Conservation (phyloP, 2,329 filamentous ascomycete genomes). For the Cladosporium cucumerinum region DNA sequence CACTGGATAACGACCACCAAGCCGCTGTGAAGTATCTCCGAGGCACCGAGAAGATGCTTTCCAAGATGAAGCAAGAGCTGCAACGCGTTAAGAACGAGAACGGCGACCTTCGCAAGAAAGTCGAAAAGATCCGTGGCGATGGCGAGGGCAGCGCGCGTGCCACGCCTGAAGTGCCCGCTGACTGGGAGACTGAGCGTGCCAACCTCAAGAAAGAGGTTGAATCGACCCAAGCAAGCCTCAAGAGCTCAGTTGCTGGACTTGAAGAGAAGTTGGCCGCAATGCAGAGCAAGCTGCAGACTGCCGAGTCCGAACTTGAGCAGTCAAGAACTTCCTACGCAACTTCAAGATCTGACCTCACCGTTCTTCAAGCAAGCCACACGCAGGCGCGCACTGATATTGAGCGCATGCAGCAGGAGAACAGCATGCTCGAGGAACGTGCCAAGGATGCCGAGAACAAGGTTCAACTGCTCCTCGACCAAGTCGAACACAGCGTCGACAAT, state of each 20-base stretch:
- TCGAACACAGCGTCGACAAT: slow-evolving; percentile 88
- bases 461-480: slow-evolving; percentile 86
- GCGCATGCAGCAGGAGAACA: slow-evolving; percentile 78
- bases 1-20: slow-evolving; percentile 95
- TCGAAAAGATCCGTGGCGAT: slow-evolving; percentile 46
- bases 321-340: slow-evolving; percentile 51
- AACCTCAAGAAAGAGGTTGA: slow-evolving; percentile 66
- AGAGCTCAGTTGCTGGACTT: slow-evolving; percentile 61
- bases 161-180: slow-evolving; percentile 48
- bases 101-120: slow-evolving; percentile 72
- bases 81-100: slow-evolving; percentile 87
- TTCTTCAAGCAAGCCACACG: slow-evolving; percentile 40
- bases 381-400: slow-evolving; percentile 67
- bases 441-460: slow-evolving; percentile 91
- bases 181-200: slow-evolving; percentile 73
- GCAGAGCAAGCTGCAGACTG: slow-evolving; percentile 64
- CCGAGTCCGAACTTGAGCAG: slow-evolving; percentile 66
- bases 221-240: slow-evolving; percentile 65
- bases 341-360: slow-evolving; percentile 49
- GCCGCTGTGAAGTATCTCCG: slow-evolving; percentile 97
- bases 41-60: slow-evolving; percentile 98
- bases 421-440: slow-evolving; percentile 75
- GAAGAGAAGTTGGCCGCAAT: slow-evolving; percentile 69
- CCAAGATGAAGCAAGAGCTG: slow-evolving; percentile 97
- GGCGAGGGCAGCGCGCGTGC: slow-evolving; percentile 27